Conservation (phyloP, 2,329 filamentous ascomycete genomes). For the Monilinia laxa region DNA sequence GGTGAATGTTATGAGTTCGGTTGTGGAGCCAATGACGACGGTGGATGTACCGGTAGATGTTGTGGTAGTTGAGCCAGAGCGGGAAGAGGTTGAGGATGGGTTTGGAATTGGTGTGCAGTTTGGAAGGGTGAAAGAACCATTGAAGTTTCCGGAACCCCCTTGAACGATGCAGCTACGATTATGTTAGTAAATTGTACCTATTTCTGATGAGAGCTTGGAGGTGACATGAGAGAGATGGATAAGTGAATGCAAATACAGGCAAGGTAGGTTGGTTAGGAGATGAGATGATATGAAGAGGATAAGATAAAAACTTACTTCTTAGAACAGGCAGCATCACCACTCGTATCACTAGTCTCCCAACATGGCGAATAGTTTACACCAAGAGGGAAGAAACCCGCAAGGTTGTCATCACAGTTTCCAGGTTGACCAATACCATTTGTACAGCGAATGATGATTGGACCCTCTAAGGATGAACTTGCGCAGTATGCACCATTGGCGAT, state of each 20-base stretch:
- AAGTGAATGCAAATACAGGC: background rate
- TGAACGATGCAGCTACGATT: slow-evolving; percentile 47
- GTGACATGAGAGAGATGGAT: too few relatives aligned
- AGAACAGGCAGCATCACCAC: slow-evolving; percentile 49
- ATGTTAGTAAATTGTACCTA: background rate
- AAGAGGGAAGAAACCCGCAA: slow-evolving; percentile 46
- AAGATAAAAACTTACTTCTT: slow-evolving; percentile 43
- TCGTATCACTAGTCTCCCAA: slow-evolving; percentile 43
- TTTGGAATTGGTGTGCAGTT: slow-evolving; percentile 29
- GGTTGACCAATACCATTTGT: slow-evolving; percentile 44
- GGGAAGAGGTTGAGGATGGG: slow-evolving; percentile 24
- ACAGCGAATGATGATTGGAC: slow-evolving; percentile 52
- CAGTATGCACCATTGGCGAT: slow-evolving; percentile 47
- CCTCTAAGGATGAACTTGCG: slow-evolving; percentile 43
- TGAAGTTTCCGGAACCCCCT: slow-evolving; percentile 40
- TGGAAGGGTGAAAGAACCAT: slow-evolving; percentile 43
- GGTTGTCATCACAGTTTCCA: slow-evolving; percentile 48
- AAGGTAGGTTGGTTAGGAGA: background rate
- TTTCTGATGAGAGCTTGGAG: too few relatives aligned
- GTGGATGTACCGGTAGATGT: slow-evolving; percentile 30
- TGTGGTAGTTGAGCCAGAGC: slow-evolving; percentile 30
- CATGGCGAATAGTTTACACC: slow-evolving; percentile 44
- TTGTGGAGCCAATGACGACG: slow-evolving; percentile 26
- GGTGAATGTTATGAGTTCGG: slow-evolving; percentile 27
- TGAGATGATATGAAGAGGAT: background rate